These are phyloP conservation scores for Guadua angustifolia DNA, from an alignment of 176 grass and related monocot species.

Conservation along the genomic window DNA sequence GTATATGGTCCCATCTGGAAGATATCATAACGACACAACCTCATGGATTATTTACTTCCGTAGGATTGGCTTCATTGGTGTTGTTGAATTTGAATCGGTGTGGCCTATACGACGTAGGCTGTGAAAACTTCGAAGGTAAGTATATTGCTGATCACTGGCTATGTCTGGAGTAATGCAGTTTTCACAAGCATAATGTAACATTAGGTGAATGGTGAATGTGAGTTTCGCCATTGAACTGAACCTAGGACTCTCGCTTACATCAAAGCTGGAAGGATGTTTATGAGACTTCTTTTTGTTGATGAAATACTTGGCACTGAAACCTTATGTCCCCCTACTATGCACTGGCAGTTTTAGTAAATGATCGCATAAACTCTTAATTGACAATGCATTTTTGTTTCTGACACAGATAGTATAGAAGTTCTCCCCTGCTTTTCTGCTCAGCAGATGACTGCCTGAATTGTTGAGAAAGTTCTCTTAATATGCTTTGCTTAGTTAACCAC, in stretches of 20 bases:
- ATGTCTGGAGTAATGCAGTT: neutral
- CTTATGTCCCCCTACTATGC: neutral
- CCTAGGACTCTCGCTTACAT: too few species aligned
- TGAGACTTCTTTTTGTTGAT: neutral
- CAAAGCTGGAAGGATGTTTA: too few species aligned
- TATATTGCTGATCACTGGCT: neutral
- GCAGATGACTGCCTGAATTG: conserved; percentile 8
- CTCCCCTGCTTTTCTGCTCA: neutral
- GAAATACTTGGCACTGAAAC: neutral
- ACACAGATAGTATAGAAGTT: conserved; percentile 8
- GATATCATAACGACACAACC: neutral
- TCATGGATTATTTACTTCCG: conserved; percentile 26
- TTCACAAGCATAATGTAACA: neutral
- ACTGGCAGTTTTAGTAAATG: neutral
- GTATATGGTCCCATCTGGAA: neutral
- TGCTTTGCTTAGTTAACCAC: neutral
- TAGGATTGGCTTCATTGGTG: conserved; percentile 71
- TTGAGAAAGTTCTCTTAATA: neutral
- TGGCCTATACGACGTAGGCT: conserved; percentile 81
- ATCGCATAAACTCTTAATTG: neutral
- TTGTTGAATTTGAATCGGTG: conserved; percentile 83
- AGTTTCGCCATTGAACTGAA: too few species aligned
- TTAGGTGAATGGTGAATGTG: neutral
- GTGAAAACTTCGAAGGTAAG: conserved; percentile 73
- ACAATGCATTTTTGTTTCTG: neutral